Percentiles rank a stretch among this genome's conserved stretches.
Evolutionary conservation across 1,139 yeast species (phyloP).

Genomic region (Hemisphaericaspora lyxosophila): DNA sequence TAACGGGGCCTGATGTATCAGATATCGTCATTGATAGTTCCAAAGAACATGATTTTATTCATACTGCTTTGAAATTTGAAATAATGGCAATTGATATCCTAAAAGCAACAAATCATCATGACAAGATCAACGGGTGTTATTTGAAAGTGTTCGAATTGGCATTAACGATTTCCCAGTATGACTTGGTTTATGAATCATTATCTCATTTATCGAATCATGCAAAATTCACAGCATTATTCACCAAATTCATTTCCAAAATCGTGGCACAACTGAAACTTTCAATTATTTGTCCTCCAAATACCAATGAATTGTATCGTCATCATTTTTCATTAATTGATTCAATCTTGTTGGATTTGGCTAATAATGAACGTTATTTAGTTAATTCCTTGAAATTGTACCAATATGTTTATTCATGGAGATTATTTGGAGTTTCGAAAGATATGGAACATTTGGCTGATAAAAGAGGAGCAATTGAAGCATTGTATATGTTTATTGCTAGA

Average conservation of each 20-base stretch:
- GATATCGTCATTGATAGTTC: too few relatives aligned
- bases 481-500: constrained; percentile 52
- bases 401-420: constrained; percentile 56
- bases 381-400: constrained; percentile 50
- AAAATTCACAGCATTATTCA: constrained; percentile 17
- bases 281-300: constrained; percentile 24
- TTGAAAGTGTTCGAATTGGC: constrained; percentile 34
- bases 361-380: constrained; percentile 30
- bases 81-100: constrained; percentile 27
- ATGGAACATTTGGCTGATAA: constrained; percentile 31
- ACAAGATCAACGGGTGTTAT: constrained; percentile 21
- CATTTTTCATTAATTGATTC: constrained; percentile 39
- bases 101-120: background rate
- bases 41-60: constrained; percentile 18
- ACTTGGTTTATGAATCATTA: constrained; percentile 26
- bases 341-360: constrained; percentile 40
- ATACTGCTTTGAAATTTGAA: constrained; percentile 33
- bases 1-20: too few relatives aligned
- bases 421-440: constrained; percentile 24
- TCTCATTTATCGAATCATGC: constrained; percentile 18
- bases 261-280: constrained; percentile 22
- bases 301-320: constrained; percentile 21
- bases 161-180: constrained; percentile 25
- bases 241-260: constrained; percentile 27
- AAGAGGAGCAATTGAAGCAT: constrained; percentile 57